phyloP scores from a whole-genome alignment of 352 stramenopile genomes.

The Phytophthora nicotianae region DNA sequence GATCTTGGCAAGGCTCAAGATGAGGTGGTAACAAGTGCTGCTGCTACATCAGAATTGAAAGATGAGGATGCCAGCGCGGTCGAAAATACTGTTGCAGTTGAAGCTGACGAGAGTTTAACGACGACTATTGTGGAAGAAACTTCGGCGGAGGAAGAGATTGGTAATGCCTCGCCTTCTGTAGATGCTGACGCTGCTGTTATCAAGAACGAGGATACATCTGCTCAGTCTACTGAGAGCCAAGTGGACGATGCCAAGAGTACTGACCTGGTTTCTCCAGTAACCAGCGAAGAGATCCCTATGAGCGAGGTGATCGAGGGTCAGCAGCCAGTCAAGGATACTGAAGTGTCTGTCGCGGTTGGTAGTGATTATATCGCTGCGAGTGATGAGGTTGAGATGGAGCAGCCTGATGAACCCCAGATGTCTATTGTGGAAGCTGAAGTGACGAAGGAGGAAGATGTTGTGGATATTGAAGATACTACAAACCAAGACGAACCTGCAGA shows the following conservation, averaged over 20 bases:
- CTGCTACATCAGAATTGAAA: not conserved
- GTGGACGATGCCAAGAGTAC: not conserved
- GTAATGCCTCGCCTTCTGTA: not conserved
- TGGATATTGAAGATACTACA: not conserved
- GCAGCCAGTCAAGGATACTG: too few species aligned
- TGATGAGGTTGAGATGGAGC: not conserved
- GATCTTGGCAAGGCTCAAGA: slow-evolving; percentile 5
- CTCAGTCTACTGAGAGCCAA: not conserved
- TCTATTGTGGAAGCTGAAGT: slow-evolving; percentile 1
- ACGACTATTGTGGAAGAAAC: slow-evolving; percentile 1
- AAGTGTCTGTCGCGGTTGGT: not conserved
- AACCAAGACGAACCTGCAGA: not conserved
- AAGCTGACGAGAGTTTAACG: slow-evolving; percentile 1
- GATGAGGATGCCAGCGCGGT: not conserved
- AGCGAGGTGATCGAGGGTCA: not conserved
- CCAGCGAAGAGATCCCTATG: not conserved
- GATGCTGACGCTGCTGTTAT: slow-evolving; percentile 1
- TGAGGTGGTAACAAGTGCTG: not conserved
- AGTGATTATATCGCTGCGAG: not conserved
- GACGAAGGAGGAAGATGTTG: slow-evolving; percentile 4
- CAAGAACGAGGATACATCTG: slow-evolving; percentile 7
- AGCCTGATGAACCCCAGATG: not conserved
- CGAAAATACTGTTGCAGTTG: not conserved
- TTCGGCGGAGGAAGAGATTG: not conserved
- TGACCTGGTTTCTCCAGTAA: not conserved